A percentile compares a stretch with the other conserved stretches of the same genome.
Conservation (phyloP, 495 filamentous ascomycete genomes). For the Xeromyces bisporus region DNA sequence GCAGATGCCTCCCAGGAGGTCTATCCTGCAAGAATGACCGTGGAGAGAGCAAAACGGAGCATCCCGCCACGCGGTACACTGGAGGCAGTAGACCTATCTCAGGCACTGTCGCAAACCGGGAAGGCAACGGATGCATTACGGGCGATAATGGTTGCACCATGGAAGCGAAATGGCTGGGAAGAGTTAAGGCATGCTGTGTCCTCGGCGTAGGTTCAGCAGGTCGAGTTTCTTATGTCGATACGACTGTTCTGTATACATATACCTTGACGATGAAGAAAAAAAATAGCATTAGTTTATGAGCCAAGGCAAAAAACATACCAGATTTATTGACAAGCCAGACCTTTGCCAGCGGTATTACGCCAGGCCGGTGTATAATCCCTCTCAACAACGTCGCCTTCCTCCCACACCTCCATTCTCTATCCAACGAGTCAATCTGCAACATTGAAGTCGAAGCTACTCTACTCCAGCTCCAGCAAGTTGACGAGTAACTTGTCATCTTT, state of each 20-base stretch:
- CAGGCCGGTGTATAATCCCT: too few species aligned
- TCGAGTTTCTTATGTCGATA: neutral
- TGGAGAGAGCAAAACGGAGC: constrained; percentile 55
- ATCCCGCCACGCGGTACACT: constrained; percentile 54
- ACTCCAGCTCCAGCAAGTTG: too few species aligned
- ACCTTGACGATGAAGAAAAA: constrained; percentile 1
- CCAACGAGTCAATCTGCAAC: too few species aligned
- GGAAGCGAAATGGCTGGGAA: constrained; percentile 50
- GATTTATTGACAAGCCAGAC: too few species aligned
- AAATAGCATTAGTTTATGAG: neutral
- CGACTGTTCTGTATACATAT: constrained; percentile 1
- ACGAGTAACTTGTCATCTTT: too few species aligned
- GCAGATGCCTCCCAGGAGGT: constrained; percentile 35
- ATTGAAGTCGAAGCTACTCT: too few species aligned
- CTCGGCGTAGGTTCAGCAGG: constrained; percentile 3
- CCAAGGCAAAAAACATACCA: neutral
- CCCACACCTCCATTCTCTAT: too few species aligned
- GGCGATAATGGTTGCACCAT: constrained; percentile 69
- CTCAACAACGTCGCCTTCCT: too few species aligned
- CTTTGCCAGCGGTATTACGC: too few species aligned
- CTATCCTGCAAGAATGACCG: constrained; percentile 61
- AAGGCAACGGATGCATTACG: constrained; percentile 54
- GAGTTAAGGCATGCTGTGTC: constrained; percentile 18
- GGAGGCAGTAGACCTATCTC: constrained; percentile 48
- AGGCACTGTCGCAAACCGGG: constrained; percentile 61